A percentile compares a stretch with the other conserved stretches of the same genome.
These are phyloP conservation scores for Aspergillus campestris DNA, from an alignment of 495 filamentous ascomycete genomes.

Conservation along the genomic window DNA sequence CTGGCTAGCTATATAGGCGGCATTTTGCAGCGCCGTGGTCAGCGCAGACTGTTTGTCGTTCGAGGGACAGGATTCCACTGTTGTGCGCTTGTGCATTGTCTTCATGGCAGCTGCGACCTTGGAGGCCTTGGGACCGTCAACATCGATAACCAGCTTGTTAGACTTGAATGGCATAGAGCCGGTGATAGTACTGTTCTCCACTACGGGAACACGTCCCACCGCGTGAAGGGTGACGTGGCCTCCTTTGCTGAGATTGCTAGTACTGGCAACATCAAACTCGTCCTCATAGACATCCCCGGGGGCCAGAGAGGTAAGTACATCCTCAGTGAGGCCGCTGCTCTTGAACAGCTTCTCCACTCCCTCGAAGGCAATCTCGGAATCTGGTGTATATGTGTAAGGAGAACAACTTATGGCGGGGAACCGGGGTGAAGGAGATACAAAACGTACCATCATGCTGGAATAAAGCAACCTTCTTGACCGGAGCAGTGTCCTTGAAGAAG, in stretches of 20 bases:
- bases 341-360: conserved; percentile 47
- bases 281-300: conserved; percentile 47
- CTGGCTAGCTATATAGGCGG: conserved; percentile 40
- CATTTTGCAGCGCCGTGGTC: conserved; percentile 40
- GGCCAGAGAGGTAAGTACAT: conserved; percentile 49
- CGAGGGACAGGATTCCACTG: conserved; percentile 15
- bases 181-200: conserved; percentile 34
- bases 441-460: conserved; percentile 40
- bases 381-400: conserved; percentile 17
- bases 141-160: conserved; percentile 39
- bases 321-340: conserved; percentile 34
- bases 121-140: conserved; percentile 45
- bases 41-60: conserved; percentile 30
- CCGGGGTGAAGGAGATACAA: no score
- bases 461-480: conserved; percentile 55
- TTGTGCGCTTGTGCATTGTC: no score
- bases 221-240: conserved; percentile 41
- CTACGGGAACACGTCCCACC: conserved; percentile 41
- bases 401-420: not conserved
- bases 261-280: conserved; percentile 48
- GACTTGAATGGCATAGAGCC: conserved; percentile 35
- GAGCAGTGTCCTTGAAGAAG: conserved; percentile 48
- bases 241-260: conserved; percentile 45
- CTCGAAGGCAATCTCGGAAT: conserved; percentile 43
- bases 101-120: conserved; percentile 36